phyloP scores from a whole-genome alignment of 495 filamentous ascomycete genomes.

The Lichina pygmaea region DNA sequence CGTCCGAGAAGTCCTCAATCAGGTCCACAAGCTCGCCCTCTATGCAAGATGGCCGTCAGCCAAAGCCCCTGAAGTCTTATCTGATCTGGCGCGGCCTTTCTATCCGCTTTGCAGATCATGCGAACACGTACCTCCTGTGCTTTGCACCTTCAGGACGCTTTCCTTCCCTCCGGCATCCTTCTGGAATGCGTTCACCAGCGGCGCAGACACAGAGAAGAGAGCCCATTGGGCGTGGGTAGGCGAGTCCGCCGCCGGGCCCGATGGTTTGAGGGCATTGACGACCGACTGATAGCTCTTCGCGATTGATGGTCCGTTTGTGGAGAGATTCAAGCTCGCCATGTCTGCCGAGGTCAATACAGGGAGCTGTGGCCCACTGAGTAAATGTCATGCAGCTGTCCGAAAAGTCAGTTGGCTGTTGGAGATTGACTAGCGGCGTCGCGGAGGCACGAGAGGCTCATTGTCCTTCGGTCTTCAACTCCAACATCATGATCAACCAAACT shows the following conservation, averaged over 20 bases:
- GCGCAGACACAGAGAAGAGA: constrained; percentile 71
- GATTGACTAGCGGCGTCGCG: too few species aligned
- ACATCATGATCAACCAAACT: too few species aligned
- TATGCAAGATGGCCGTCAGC: constrained; percentile 11
- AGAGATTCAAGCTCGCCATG: constrained; percentile 87
- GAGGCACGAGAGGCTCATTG: too few species aligned
- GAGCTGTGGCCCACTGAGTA: too few species aligned
- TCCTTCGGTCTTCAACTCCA: too few species aligned
- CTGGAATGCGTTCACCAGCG: constrained; percentile 76
- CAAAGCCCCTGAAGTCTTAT: neutral
- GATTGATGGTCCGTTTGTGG: constrained; percentile 73
- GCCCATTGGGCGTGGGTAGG: constrained; percentile 70
- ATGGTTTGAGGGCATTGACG: constrained; percentile 40
- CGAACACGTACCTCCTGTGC: constrained; percentile 43
- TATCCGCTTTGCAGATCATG: too few species aligned
- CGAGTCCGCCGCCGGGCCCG: constrained; percentile 34
- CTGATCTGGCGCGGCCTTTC: too few species aligned
- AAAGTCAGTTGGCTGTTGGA: too few species aligned
- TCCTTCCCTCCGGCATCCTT: constrained; percentile 57
- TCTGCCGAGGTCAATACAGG: neutral
- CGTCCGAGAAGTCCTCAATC: constrained; percentile 95
- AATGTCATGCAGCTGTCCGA: too few species aligned
- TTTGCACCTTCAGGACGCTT: constrained; percentile 83
- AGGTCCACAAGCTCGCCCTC: constrained; percentile 86
- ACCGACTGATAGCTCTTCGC: constrained; percentile 77